Percentiles rank a stretch among this genome's conserved stretches.
Conservation (phyloP, 352 stramenopile species). For the Heterotrichella gracilis region DNA sequence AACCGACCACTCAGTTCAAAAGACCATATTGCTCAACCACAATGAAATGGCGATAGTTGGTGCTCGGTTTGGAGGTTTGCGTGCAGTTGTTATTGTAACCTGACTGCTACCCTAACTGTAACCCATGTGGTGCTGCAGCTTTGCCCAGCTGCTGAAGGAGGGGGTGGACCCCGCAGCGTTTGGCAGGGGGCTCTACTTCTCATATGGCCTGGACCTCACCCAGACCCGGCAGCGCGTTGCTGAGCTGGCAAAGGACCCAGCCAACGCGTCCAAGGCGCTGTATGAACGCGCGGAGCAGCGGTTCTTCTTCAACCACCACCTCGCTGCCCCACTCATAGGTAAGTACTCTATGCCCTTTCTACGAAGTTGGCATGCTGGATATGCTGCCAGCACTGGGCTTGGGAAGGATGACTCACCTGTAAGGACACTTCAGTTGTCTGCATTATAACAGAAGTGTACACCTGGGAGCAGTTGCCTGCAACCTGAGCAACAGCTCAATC, state of each 20-base stretch:
- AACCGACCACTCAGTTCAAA: no score
- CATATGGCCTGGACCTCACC: conserved; percentile 35
- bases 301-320: conserved; percentile 60
- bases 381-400: not conserved
- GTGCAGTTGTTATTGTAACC: no score
- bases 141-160: no score
- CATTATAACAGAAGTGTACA: no score
- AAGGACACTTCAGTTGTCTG: no score
- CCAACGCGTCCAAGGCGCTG: conserved; percentile 18
- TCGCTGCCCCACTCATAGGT: conserved; percentile 20
- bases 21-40: no score
- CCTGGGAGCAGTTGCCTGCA: conserved; percentile 12
- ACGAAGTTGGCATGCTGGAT: conserved; percentile 15
- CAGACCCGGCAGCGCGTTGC: conserved; percentile 34
- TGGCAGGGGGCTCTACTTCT: conserved; percentile 29
- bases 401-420: conserved; percentile 14
- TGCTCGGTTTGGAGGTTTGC: no score
- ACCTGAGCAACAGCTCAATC: conserved; percentile 16
- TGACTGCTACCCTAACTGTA: no score
- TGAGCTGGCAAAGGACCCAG: not conserved
- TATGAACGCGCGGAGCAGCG: conserved; percentile 38
- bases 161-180: conserved; percentile 19
- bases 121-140: no score
- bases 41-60: no score
- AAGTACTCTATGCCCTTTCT: no score